Evolutionary conservation across 345 rosid species (phyloP).

Genomic region (Rhodomyrtus tomentosa): DNA sequence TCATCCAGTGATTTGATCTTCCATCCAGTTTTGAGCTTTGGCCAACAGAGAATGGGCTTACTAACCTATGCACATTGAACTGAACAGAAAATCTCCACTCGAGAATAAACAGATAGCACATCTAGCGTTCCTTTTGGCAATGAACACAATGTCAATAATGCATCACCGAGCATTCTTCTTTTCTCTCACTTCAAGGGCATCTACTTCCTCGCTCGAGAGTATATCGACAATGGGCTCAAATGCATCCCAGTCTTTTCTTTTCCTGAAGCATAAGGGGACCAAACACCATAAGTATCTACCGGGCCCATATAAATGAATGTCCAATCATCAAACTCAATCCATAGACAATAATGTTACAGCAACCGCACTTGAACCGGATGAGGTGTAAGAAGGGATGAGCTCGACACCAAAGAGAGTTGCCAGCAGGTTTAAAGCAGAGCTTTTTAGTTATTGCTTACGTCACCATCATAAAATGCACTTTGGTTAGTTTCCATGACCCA

Average conservation of each 20-base stretch:
- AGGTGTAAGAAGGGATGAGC: neutral
- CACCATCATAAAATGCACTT: neutral
- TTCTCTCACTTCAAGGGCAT: conserved; percentile 83
- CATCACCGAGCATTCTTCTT: conserved; percentile 41
- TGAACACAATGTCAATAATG: neutral
- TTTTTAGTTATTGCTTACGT: neutral
- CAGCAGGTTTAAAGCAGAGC: neutral
- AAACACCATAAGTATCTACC: neutral
- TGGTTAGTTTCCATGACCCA: neutral
- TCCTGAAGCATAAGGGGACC: conserved; percentile 31
- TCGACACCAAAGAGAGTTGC: neutral
- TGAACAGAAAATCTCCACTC: neutral
- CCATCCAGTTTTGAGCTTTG: neutral
- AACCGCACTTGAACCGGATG: neutral
- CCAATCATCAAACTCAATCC: neutral
- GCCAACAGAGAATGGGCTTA: neutral
- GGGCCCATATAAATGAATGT: neutral
- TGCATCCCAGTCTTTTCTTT: conserved; percentile 86
- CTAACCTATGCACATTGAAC: neutral
- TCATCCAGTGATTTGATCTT: neutral
- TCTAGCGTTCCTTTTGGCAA: neutral
- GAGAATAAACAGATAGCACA: neutral
- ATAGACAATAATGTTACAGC: neutral
- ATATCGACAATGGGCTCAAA: conserved; percentile 71
- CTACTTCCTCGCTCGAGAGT: conserved; percentile 71